Base-by-base conservation (phyloP, 306 rosid genomes). In the Spatholobus suberectus region DNA sequence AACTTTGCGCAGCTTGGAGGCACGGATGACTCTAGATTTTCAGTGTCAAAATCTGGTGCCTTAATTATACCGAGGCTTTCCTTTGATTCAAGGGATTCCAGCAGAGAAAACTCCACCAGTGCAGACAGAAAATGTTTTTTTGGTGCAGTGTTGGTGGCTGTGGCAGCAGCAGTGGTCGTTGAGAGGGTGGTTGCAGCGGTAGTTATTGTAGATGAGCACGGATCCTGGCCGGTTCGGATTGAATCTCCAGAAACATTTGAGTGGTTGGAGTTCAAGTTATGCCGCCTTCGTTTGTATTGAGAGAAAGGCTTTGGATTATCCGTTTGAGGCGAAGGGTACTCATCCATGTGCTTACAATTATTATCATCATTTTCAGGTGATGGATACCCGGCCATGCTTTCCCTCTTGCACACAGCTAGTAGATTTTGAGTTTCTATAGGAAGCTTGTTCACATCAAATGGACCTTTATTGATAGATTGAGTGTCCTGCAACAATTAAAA, bases 111-210 rank as follows among this genome's bases (percentile, higher is more conserved):
- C 79, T 94, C 97, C 83, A 94, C 99, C 80, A 96, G 83, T 35
- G 97, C 94, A 32, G 98, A 96, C 61, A 96, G 90, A 65, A 96
- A 92, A 67, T 90, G 94, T 70, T 90, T 92, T 12, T 89, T 94
- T 0, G 87, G 88, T 0, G 91, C 84, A 15, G 81, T n/a, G 34
- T 49, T 85, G 20, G 83, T 32, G 10, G 88, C 52, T 0, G 87
- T 34, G 51, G 79, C 72, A 27, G 89, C 69, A 14, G 85, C 58
- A 20, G 84, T 77, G 0, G 86, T 58, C 7, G 87, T 37, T 0
- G 78, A 81, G 70, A 86, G 69, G 44, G 92, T 32, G 3, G 90
- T 87, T 18, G 93, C 90, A 4, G 91, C 96, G 4, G 91, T 90
- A 29, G 96, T 91, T 55, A 91, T 89, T 58, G 90, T 86, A 0